Conservation (phyloP, 257 asterid species). For the Cynanchum wilfordii region DNA sequence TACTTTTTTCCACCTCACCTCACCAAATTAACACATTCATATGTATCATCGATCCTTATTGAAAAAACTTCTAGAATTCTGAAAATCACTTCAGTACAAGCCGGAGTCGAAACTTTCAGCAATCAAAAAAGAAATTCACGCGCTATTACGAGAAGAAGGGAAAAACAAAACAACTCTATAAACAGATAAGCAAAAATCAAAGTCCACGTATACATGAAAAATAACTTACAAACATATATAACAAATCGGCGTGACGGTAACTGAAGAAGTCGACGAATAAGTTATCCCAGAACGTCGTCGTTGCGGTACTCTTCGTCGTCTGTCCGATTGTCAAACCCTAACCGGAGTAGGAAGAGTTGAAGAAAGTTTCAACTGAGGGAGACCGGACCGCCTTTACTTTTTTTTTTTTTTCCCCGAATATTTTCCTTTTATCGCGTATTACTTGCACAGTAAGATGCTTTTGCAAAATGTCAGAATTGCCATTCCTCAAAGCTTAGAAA, state of each 20-base stretch:
- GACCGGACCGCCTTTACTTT: constrained; percentile 2
- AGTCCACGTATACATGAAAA: neutral
- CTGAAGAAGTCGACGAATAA: constrained; percentile 16
- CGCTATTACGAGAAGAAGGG: neutral
- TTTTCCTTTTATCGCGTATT: neutral
- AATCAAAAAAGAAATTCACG: neutral
- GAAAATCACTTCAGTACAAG: neutral
- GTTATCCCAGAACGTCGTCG: neutral
- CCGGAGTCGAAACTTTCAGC: neutral
- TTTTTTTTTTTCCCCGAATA: no score
- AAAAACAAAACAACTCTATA: neutral
- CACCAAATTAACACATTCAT: neutral
- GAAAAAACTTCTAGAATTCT: neutral
- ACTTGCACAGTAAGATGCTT: neutral
- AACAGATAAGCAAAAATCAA: neutral
- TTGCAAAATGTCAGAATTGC: neutral
- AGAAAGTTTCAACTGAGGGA: neutral
- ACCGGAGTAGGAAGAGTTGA: constrained; percentile 2
- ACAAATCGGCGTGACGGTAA: constrained; percentile 3
- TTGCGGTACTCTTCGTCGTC: constrained; percentile 5
- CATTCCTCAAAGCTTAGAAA: neutral
- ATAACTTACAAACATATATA: neutral
- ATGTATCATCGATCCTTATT: neutral
- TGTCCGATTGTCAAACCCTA: constrained; percentile 17
- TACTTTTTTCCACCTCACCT: neutral